phyloP scores from a whole-genome alignment of 2,329 filamentous ascomycete species.

The Fusarium odoratissimum region DNA sequence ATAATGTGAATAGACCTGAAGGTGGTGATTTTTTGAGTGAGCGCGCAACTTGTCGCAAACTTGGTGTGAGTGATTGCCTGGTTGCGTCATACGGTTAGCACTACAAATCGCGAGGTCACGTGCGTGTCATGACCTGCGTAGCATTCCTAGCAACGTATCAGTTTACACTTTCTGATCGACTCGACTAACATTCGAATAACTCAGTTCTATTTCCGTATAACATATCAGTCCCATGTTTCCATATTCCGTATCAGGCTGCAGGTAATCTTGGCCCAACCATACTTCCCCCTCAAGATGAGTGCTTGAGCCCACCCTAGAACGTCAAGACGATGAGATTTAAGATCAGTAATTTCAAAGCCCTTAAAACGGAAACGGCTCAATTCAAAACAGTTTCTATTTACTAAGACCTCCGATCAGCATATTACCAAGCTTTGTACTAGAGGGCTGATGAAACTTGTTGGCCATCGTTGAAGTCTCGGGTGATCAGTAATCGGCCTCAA shows the following conservation, averaged over 20 bases:
- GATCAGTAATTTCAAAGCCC: constrained; percentile 16
- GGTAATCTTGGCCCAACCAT: neutral
- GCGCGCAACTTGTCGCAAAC: constrained; percentile 21
- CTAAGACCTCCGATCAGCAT: neutral
- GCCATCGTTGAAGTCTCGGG: neutral
- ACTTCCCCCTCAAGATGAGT: neutral
- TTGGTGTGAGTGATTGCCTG: constrained; percentile 26
- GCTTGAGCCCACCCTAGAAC: neutral
- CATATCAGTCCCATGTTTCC: neutral
- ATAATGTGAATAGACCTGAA: constrained; percentile 3
- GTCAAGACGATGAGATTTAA: neutral
- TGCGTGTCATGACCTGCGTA: neutral
- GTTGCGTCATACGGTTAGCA: constrained; percentile 44
- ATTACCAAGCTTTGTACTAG: neutral
- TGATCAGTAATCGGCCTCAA: neutral
- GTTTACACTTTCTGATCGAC: neutral
- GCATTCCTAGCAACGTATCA: neutral
- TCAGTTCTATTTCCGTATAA: neutral
- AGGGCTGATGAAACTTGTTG: neutral
- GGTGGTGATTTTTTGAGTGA: neutral
- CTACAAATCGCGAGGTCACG: constrained; percentile 34
- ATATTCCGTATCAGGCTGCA: too few relatives aligned
- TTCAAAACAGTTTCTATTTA: neutral
- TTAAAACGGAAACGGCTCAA: neutral
- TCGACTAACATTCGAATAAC: neutral